Evolutionary conservation across 805 yeast genomes (phyloP).

Genomic region (Kuraishia hungarica): DNA sequence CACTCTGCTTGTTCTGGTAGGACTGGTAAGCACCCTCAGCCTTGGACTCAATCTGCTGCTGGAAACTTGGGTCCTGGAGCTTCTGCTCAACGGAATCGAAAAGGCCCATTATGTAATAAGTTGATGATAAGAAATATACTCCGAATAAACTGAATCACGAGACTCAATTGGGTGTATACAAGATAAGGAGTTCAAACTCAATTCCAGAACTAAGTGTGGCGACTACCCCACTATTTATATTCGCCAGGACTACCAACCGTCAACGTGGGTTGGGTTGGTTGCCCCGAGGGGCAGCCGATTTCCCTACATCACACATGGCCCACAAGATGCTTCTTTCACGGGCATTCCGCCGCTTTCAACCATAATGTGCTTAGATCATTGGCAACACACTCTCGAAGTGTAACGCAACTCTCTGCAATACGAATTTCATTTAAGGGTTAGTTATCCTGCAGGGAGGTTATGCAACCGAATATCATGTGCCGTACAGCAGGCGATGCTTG

Average conservation of each 20-base stretch:
- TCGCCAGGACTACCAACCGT: background rate
- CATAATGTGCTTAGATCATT: background rate
- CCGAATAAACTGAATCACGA: background rate
- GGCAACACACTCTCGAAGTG: background rate
- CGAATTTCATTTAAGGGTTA: background rate
- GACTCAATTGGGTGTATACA: background rate
- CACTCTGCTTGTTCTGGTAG: conserved; percentile 10
- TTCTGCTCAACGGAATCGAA: conserved; percentile 32
- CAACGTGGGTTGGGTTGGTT: background rate
- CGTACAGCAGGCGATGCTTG: background rate
- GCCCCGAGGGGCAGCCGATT: background rate
- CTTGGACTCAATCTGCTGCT: conserved; percentile 9
- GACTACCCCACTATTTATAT: background rate
- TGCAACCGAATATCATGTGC: background rate
- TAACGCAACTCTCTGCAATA: background rate
- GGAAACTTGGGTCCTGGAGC: conserved; percentile 14
- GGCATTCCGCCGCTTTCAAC: background rate
- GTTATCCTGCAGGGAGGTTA: background rate
- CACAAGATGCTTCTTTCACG: background rate
- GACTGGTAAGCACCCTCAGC: conserved; percentile 20
- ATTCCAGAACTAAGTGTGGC: background rate
- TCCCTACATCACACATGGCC: background rate
- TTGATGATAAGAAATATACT: background rate
- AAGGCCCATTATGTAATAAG: conserved; percentile 26
- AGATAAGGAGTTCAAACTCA: no score